Base-by-base conservation (phyloP, 257 asterid species). In the Solanum appendiculatum region DNA sequence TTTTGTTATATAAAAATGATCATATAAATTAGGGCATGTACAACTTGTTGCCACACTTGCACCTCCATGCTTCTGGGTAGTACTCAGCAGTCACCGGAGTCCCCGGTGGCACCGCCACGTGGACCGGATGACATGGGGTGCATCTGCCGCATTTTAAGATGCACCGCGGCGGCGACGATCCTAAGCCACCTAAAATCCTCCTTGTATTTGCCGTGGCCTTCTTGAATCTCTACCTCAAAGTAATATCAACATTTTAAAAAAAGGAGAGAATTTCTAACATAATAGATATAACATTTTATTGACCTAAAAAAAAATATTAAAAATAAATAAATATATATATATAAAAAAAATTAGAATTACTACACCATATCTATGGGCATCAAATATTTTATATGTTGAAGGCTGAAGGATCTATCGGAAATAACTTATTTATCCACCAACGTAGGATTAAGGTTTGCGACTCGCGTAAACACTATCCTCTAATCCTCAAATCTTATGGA, bases 111-210 rank as follows among this genome's bases (percentile, higher is more conserved):
- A 93, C 95, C 13, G 94, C 86, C 86, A 94, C 92, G 5, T 88
- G 98, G 60, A 92, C 93, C 21, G 98, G 94, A 56, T 48, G 86
- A 85, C 98, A 94, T 21, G 96, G 98, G 11, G 85, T 89, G 89
- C 98, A 94, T n/a, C 85, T 48, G 27, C 93, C 93, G 66, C 96
- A 93, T 87, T 91, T 93, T 10, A 92, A 90, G 5, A 18, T 66
- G 88, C 98, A 94, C 34, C 92, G 92, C 9, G 96, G 98, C 2
- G 96, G 98, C 4, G 88, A 91, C 9, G 96, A 93, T 2, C 98
- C 96, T 0, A 88, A 94, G 3, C 94, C 93, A 1, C 93, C 92
- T 66, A 93, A 88, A 7, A 92, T 83, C 86, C 91, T 89, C 90
- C 96, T 93, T 86, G 87, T 46, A 4, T 91, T 89, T 20, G 66